Base-by-base conservation (phyloP, 768 basidiomycete species). In the Punctularia strigosozonata region DNA sequence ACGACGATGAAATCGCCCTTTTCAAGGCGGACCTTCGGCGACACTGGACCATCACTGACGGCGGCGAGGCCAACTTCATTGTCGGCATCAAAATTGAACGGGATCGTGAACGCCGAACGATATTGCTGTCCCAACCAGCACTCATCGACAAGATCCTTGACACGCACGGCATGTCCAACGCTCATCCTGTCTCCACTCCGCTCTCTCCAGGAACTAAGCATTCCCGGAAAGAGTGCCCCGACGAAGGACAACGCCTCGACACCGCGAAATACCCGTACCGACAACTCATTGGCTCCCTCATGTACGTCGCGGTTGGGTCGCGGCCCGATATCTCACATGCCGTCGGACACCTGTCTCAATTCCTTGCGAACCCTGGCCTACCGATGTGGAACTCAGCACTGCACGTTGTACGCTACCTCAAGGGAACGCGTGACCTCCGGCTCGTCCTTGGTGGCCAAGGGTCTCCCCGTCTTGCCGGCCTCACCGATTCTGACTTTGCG, bases 291-390 rank as follows among this genome's bases (percentile, higher is more conserved):
- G 61, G 55, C 18, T 53, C 50, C 15, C 58, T 63, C 6, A 54
- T 63, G 40, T 64, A 61, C 43, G 43, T 53, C 2, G 51, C 60
- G 0, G 38, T 58, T 1, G 50, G 47, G 4, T 61, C 60, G 0
- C 51, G 58, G 2, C 64, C 64, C 1, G 63, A 70, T 42, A 66
- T 69, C 31, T 45, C 60, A 1, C 63, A 52, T 39, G 51, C 63
- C 1, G 59, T 65, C 5, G 43, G 47, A 2, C 40, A 43, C 1
- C 44, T 69, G 1, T 44, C 53, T 5, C 61, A 58, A 20, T 68
- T 60, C 47, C 44, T 50, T 7, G 28, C 40, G 1, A 60, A 62
- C 39, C 65, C 64, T 0, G 47, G 46, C 6, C 26, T 28, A 1
- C 39, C 40, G 2, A 66, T 71, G 41, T 67, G 63, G 56, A 43